Percentiles rank a stretch among this genome's conserved stretches.
These are phyloP conservation scores for Candida takata DNA, from an alignment of 805 yeast species.

Conservation along the genomic window DNA sequence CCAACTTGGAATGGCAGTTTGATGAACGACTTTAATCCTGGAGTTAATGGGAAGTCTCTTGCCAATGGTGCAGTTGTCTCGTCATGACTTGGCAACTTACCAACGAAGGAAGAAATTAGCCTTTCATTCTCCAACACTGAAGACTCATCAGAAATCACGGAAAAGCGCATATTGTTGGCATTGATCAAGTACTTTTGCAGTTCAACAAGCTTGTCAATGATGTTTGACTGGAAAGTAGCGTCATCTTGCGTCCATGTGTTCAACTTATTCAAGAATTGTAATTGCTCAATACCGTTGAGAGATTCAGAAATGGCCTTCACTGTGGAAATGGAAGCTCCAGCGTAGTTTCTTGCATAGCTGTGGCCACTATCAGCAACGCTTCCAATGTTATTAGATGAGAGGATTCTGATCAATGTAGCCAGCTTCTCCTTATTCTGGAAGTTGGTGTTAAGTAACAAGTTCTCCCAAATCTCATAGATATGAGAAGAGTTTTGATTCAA, in stretches of 20 bases:
- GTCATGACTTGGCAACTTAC: constrained; percentile 20
- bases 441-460: constrained; percentile 63
- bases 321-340: constrained; percentile 56
- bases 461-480: constrained; percentile 60
- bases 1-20: constrained; percentile 84
- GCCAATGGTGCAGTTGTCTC: constrained; percentile 3
- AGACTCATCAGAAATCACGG: constrained; percentile 51
- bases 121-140: constrained; percentile 23
- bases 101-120: constrained; percentile 25
- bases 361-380: constrained; percentile 86
- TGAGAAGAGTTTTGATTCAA: constrained; percentile 55
- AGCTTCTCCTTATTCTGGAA: constrained; percentile 64
- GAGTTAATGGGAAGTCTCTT: constrained; percentile 12
- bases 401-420: constrained; percentile 60
- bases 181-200: constrained; percentile 39
- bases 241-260: constrained; percentile 43
- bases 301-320: constrained; percentile 55
- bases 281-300: constrained; percentile 71
- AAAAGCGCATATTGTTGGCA: constrained; percentile 41
- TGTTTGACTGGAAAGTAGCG: constrained; percentile 42
- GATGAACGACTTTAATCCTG: constrained; percentile 38
- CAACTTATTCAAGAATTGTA: constrained; percentile 59
- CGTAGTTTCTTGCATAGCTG: constrained; percentile 63
- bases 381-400: constrained; percentile 73
- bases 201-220: constrained; percentile 57